Conservation (phyloP, 2,329 filamentous ascomycete species). For the Verticillium dahliae region DNA sequence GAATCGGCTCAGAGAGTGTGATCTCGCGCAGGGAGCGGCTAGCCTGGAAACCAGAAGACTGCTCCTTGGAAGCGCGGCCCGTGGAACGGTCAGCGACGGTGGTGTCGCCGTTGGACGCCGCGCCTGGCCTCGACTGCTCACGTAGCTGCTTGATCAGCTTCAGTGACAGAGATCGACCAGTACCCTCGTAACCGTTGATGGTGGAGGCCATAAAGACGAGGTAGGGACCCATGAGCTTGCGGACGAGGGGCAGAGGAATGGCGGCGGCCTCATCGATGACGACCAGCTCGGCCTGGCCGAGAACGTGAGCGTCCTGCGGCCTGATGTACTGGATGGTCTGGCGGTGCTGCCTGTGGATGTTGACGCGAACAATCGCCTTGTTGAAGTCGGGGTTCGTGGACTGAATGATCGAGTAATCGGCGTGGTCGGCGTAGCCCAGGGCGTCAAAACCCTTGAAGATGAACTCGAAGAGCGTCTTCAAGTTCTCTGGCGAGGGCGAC, state of each 20-base stretch:
- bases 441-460: slow-evolving; percentile 98
- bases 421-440: slow-evolving; percentile 86
- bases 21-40: slow-evolving; percentile 84
- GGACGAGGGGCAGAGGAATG: slow-evolving; percentile 85
- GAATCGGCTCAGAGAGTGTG: slow-evolving; percentile 86
- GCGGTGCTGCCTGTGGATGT: slow-evolving; percentile 87
- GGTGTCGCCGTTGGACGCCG: slow-evolving; percentile 48
- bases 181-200: slow-evolving; percentile 98
- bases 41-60: slow-evolving; percentile 51
- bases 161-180: slow-evolving; percentile 85
- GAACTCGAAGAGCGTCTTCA: slow-evolving; percentile 98
- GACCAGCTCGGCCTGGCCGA: slow-evolving; percentile 89
- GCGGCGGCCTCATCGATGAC: slow-evolving; percentile 98
- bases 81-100: slow-evolving; percentile 72
- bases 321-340: slow-evolving; percentile 99
- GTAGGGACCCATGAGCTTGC: slow-evolving; percentile 93
- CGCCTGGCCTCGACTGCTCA: slow-evolving; percentile 73
- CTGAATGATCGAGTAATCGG: slow-evolving; percentile 96
- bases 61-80: slow-evolving; percentile 63
- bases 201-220: slow-evolving; percentile 99
- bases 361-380: slow-evolving; percentile 96
- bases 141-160: slow-evolving; percentile 96
- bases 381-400: slow-evolving; percentile 98
- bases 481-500: slow-evolving; percentile 92
- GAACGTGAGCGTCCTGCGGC: slow-evolving; percentile 88